Evolutionary conservation across 2,329 filamentous ascomycete species (phyloP).

Genomic region (Apiospora aurea): DNA sequence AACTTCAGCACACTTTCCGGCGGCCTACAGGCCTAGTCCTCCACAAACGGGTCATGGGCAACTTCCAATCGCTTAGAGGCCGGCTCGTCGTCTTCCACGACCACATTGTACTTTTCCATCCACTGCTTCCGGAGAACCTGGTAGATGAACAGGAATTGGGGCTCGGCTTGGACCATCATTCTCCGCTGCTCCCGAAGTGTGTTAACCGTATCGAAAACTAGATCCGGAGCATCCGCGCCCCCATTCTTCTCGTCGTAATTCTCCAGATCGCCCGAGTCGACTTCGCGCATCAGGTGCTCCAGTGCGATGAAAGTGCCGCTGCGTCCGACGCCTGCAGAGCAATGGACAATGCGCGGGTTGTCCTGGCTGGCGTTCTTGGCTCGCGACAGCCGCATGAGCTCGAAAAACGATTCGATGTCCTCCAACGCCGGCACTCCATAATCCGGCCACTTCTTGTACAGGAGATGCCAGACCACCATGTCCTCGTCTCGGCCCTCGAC

Average conservation of each 20-base stretch:
- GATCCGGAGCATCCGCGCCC: constrained; percentile 56
- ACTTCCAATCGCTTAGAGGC: constrained; percentile 62
- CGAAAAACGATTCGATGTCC: constrained; percentile 72
- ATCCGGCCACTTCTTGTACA: constrained; percentile 90
- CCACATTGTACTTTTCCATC: constrained; percentile 66
- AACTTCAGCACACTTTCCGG: background rate
- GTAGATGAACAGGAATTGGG: constrained; percentile 89
- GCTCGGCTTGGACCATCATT: constrained; percentile 92
- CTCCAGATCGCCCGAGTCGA: constrained; percentile 75
- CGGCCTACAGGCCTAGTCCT: constrained; percentile 26
- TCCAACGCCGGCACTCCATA: constrained; percentile 79
- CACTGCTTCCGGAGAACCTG: constrained; percentile 80
- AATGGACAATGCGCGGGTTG: constrained; percentile 84
- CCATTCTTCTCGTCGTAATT: constrained; percentile 45
- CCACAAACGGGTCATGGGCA: constrained; percentile 51
- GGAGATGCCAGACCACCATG: constrained; percentile 74
- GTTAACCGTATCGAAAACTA: constrained; percentile 82
- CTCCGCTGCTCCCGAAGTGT: constrained; percentile 83
- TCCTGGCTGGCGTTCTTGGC: constrained; percentile 60
- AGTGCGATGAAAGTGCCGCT: constrained; percentile 96
- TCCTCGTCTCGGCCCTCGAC: constrained; percentile 53
- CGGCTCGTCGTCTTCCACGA: constrained; percentile 47
- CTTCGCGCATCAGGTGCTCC: constrained; percentile 87
- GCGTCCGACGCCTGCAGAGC: constrained; percentile 91
- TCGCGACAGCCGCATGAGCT: constrained; percentile 72